A percentile compares a stretch with the other conserved stretches of the same genome.
phyloP scores from a whole-genome alignment of 2,329 filamentous ascomycete species.

The Ascochyta pisi region DNA sequence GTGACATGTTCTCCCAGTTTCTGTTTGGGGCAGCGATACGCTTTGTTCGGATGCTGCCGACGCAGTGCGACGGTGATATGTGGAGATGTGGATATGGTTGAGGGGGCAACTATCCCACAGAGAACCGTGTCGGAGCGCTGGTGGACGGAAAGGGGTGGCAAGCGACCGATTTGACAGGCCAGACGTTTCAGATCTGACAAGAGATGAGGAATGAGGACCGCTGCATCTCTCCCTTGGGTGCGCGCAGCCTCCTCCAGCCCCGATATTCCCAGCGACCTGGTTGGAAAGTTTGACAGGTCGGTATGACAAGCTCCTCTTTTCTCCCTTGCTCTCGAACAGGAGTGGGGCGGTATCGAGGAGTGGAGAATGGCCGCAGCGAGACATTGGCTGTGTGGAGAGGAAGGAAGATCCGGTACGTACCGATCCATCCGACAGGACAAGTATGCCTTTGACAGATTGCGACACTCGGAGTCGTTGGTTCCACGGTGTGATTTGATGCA shows the following conservation, averaged over 20 bases:
- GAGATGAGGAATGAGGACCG: slow-evolving; percentile 29
- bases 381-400: slow-evolving; percentile 19
- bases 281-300: slow-evolving; percentile 41
- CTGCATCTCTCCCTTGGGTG: slow-evolving; percentile 35
- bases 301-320: slow-evolving; percentile 35
- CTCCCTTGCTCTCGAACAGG: slow-evolving; percentile 27
- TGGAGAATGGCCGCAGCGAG: slow-evolving; percentile 11
- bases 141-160: slow-evolving; percentile 25
- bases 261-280: slow-evolving; percentile 35
- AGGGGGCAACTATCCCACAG: slow-evolving; percentile 21
- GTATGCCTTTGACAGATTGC: slow-evolving; percentile 85
- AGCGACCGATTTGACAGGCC: slow-evolving; percentile 30
- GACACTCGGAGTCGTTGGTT: slow-evolving; percentile 85
- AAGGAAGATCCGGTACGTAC: slow-evolving; percentile 60
- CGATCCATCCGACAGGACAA: slow-evolving; percentile 92
- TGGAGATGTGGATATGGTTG: slow-evolving; percentile 24
- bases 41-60: slow-evolving; percentile 33
- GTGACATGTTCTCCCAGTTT: slow-evolving; percentile 14
- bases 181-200: slow-evolving; percentile 39
- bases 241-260: slow-evolving; percentile 17
- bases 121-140: slow-evolving; percentile 19
- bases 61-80: slow-evolving; percentile 31
- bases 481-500: slow-evolving; percentile 87
- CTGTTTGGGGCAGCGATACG: slow-evolving; percentile 19
- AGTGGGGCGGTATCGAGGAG: slow-evolving; percentile 13